Base-by-base conservation (phyloP, 164 flowering plant species). In the Nymphaea thermarum region DNA sequence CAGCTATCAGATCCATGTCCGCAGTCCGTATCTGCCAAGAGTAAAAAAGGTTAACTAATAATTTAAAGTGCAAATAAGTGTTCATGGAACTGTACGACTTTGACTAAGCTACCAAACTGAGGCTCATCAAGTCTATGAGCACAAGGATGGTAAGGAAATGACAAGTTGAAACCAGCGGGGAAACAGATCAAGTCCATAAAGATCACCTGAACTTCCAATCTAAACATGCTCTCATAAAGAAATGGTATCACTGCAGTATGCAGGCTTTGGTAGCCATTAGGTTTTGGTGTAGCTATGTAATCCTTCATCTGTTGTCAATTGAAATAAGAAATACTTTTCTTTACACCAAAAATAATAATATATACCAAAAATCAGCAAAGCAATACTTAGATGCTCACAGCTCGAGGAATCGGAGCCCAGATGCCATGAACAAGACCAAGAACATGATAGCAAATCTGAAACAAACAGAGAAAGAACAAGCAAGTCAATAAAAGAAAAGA, bases 341-440 rank as follows among this genome's bases (percentile, higher is more conserved):
- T 65, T 61, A 10, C 0, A 51, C 14, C 3, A 51, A 51, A 51
- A 15, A 51, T 25, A 15, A 55, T 62, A 60, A 62, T 25, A 67
- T 8, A 51, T 51, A 51, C 2, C 0, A 8, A 51, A 51, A 51
- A 51, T 51, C 57, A 51, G 8, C 57, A 51, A 51, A 10, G 14
- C 3, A 51, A 5, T 62, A 62, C 62, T 67, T 41, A 44, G 64
- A 17, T 67, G 84, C 97, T 16, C 75, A 95, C 99, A 67, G 96
- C 73, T 74, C 93, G 84, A 72, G 99, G 99, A 72, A 90, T 75
- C 36, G 96, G 99, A 3, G 88, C 86, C 99, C 99, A 95, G 72
- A 90, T 86, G 71, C 86, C 96, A 87, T 95, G 99, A n/a, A 95
- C 90, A 72, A 95, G 81, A 62, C 98, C 99, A 78, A 95, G 96